Percentiles rank a stretch among this genome's conserved stretches.
Conservation (phyloP, 495 filamentous ascomycete species). For the Elasticomyces elasticus region DNA sequence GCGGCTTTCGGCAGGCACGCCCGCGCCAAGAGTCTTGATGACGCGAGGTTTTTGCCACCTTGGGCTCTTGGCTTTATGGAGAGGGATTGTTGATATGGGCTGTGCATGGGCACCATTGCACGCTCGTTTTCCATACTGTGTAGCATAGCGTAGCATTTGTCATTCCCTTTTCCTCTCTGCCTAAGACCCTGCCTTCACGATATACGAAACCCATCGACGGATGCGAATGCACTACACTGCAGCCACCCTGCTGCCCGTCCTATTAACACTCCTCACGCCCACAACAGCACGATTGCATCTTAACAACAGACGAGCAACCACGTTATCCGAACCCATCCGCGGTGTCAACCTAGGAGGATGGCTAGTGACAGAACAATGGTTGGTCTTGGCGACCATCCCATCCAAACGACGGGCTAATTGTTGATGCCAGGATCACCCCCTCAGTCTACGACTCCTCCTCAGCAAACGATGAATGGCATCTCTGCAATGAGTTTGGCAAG, state of each 20-base stretch:
- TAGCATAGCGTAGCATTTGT: no score
- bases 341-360: constrained; percentile 12
- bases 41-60: not conserved
- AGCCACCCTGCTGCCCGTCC: not conserved
- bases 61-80: not conserved
- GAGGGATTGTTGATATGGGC: no score
- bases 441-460: constrained; percentile 1
- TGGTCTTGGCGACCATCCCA: not conserved
- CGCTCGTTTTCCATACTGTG: no score
- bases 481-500: constrained; percentile 8
- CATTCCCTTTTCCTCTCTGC: no score
- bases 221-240: not conserved
- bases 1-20: not conserved
- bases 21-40: not conserved
- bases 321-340: not conserved
- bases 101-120: no score
- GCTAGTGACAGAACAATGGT: constrained; percentile 10
- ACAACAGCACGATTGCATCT: not conserved
- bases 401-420: not conserved
- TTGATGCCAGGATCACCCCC: not conserved
- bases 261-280: not conserved
- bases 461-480: constrained; percentile 8
- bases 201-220: no score
- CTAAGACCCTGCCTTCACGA: no score
- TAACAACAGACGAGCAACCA: not conserved